Conservation (phyloP, 2,329 filamentous ascomycete species). For the Cladosporium sp. region DNA sequence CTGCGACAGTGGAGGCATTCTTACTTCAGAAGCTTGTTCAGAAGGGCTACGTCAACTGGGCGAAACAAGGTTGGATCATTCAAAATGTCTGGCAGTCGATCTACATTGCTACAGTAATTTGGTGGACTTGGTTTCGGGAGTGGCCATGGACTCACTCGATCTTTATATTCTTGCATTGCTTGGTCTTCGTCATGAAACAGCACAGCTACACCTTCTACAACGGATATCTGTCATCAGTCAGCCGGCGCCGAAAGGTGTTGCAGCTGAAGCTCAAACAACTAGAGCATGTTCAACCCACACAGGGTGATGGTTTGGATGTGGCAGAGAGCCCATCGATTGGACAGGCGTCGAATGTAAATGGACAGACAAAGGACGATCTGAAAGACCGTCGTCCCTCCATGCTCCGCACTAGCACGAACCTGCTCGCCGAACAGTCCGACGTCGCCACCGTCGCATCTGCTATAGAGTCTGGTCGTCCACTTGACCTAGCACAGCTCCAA, state of each 20-base stretch:
- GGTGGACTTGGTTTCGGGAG: constrained; percentile 64
- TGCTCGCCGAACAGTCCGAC: constrained; percentile 48
- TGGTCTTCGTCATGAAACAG: constrained; percentile 80
- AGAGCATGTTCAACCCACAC: constrained; percentile 46
- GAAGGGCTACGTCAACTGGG: constrained; percentile 62
- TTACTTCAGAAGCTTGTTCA: constrained; percentile 59
- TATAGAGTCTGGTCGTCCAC: constrained; percentile 57
- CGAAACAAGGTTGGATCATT: constrained; percentile 65
- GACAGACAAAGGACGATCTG: not conserved
- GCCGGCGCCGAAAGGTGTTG: constrained; percentile 46
- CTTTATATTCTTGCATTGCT: constrained; percentile 68
- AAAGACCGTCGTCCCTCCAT: constrained; percentile 33
- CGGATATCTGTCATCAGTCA: constrained; percentile 59
- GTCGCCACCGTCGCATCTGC: constrained; percentile 59
- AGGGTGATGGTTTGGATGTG: not conserved
- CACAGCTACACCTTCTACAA: constrained; percentile 78
- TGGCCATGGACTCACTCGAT: constrained; percentile 84
- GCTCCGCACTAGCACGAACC: constrained; percentile 40
- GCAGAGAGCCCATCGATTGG: not conserved
- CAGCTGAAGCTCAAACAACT: constrained; percentile 54
- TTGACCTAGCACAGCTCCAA: constrained; percentile 59
- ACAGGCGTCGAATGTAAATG: constrained; percentile 3
- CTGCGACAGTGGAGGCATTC: constrained; percentile 61
- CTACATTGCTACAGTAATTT: constrained; percentile 60
- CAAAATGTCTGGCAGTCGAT: constrained; percentile 69